Conservation (phyloP, 805 yeast species). For the Zygoascus flipseniorum region DNA sequence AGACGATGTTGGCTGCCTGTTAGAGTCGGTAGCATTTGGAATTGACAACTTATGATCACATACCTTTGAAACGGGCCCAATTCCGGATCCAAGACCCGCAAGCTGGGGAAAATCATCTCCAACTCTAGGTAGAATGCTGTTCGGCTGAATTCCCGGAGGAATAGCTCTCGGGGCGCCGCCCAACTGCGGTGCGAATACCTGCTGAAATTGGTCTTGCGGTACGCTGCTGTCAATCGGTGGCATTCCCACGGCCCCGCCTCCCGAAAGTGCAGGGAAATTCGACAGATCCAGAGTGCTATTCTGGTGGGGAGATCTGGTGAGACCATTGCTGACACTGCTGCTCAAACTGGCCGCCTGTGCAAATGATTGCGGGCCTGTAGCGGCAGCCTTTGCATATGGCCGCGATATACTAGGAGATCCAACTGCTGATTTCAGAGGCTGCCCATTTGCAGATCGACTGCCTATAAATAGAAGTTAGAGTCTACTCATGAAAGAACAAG, state of each 20-base stretch:
- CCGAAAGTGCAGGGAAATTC: conserved; percentile 19
- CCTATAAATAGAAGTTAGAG: background rate
- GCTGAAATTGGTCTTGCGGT: background rate
- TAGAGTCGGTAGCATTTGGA: no score
- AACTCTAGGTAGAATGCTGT: background rate
- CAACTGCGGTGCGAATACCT: background rate
- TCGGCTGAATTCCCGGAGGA: background rate
- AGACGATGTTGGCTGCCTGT: background rate
- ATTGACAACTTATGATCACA: background rate
- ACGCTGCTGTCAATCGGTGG: background rate
- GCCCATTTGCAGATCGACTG: background rate
- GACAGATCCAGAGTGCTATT: conserved; percentile 14
- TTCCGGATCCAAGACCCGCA: background rate
- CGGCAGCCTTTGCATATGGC: conserved; percentile 1
- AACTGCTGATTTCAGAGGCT: background rate
- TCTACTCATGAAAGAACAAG: no score
- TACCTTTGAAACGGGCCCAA: background rate
- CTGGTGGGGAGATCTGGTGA: conserved; percentile 6
- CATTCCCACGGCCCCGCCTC: background rate
- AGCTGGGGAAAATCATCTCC: background rate
- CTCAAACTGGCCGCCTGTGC: conserved; percentile 8
- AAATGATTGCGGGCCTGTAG: conserved; percentile 3
- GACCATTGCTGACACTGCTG: background rate
- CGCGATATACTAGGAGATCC: conserved; percentile 1
- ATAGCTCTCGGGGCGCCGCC: background rate